phyloP scores from a whole-genome alignment of 1,139 yeast species.

The Protomyces lactucae-debilis region DNA sequence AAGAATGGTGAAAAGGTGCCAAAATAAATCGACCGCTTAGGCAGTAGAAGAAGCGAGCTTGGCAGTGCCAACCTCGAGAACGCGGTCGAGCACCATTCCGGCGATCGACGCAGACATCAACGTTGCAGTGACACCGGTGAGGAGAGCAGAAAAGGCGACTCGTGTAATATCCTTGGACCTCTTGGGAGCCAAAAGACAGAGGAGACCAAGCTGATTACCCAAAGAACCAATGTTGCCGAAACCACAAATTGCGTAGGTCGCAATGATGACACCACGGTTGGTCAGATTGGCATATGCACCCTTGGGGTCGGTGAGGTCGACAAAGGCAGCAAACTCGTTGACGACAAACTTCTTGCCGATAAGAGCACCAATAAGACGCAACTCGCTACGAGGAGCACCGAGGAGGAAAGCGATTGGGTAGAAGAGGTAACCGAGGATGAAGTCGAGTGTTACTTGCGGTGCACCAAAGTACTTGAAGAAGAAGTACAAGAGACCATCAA shows the following conservation, averaged over 20 bases:
- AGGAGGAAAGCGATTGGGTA: constrained; percentile 60
- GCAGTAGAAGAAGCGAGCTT: neutral
- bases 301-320: constrained; percentile 41
- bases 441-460: constrained; percentile 49
- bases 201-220: constrained; percentile 61
- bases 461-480: constrained; percentile 64
- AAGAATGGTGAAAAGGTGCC: neutral
- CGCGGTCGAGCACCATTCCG: constrained; percentile 53
- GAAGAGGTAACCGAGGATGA: constrained; percentile 52
- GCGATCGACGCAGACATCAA: constrained; percentile 60
- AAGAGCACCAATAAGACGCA: constrained; percentile 50
- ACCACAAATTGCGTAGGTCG: constrained; percentile 63
- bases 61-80: neutral
- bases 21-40: neutral
- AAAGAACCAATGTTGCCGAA: constrained; percentile 62
- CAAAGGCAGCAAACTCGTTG: constrained; percentile 61
- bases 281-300: constrained; percentile 51
- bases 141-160: constrained; percentile 50
- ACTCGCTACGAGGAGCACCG: constrained; percentile 58
- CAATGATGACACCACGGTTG: constrained; percentile 53
- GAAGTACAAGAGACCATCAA: constrained; percentile 58
- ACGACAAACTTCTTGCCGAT: constrained; percentile 59
- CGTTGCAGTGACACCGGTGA: constrained; percentile 56
- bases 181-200: constrained; percentile 55
- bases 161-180: constrained; percentile 50